phyloP scores from a whole-genome alignment of 495 filamentous ascomycete genomes.

The Baudoinia panamericana region DNA sequence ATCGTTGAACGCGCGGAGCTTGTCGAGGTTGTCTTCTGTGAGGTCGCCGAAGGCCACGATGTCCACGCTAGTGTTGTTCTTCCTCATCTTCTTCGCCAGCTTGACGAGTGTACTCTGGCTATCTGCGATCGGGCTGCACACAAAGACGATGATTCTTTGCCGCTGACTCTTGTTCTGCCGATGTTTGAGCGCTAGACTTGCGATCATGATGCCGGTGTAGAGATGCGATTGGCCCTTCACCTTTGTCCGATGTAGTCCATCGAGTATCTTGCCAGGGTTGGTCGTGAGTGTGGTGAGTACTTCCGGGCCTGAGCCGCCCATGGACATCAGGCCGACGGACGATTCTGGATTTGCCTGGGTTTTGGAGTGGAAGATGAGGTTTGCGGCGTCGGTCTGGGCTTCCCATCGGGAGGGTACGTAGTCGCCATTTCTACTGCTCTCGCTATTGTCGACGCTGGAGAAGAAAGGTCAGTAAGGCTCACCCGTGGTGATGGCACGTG shows the following conservation, averaged over 20 bases:
- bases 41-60: slow-evolving; percentile 90
- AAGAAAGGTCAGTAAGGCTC: too few species aligned
- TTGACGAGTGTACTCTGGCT: slow-evolving; percentile 77
- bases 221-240: slow-evolving; percentile 78
- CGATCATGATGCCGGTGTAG: slow-evolving; percentile 85
- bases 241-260: slow-evolving; percentile 87
- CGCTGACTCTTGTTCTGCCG: slow-evolving; percentile 91
- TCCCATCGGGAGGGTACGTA: slow-evolving; percentile 90
- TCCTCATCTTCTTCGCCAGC: slow-evolving; percentile 97
- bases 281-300: slow-evolving; percentile 90
- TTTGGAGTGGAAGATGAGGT: slow-evolving; percentile 86
- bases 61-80: slow-evolving; percentile 80
- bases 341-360: slow-evolving; percentile 91
- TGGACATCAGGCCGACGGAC: slow-evolving; percentile 94
- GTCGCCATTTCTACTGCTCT: slow-evolving; percentile 93
- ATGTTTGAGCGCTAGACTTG: slow-evolving; percentile 94
- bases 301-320: slow-evolving; percentile 94
- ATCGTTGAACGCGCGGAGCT: slow-evolving; percentile 84
- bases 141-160: slow-evolving; percentile 91
- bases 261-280: slow-evolving; percentile 87
- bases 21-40: slow-evolving; percentile 77
- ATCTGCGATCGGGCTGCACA: slow-evolving; percentile 81
- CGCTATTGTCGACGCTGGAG: slow-evolving; percentile 85
- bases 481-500: too few species aligned
- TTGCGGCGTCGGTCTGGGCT: slow-evolving; percentile 87